Percentiles rank a stretch among this genome's conserved stretches.
Conservation (phyloP, 306 rosid species). For the Quercus dentata region DNA sequence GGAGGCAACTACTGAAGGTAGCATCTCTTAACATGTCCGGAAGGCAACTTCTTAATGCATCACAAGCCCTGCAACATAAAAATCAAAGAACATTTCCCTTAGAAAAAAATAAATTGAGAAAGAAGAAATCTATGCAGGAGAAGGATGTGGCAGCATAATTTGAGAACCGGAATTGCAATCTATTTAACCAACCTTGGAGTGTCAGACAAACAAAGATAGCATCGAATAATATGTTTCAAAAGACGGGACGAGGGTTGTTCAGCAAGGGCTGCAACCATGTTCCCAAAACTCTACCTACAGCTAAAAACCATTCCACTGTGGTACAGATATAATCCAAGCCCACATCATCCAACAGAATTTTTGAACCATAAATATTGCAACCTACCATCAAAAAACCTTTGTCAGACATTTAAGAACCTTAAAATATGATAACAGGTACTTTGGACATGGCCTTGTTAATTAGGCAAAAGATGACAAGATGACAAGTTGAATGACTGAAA, state of each 20-base stretch:
- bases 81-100: not conserved
- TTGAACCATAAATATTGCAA: slow-evolving; percentile 72
- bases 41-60: slow-evolving; percentile 66
- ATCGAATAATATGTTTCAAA: slow-evolving; percentile 57
- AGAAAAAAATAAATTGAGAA: slow-evolving; percentile 7
- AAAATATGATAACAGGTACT: slow-evolving; percentile 1
- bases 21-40: slow-evolving; percentile 62
- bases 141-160: not conserved
- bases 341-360: slow-evolving; percentile 67
- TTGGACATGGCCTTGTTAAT: not conserved
- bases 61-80: slow-evolving; percentile 51
- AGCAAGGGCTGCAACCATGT: slow-evolving; percentile 53
- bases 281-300: slow-evolving; percentile 60
- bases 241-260: slow-evolving; percentile 67
- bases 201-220: slow-evolving; percentile 68
- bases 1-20: slow-evolving; percentile 55
- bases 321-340: slow-evolving; percentile 76
- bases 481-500: not conserved
- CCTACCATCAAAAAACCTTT: slow-evolving; percentile 37
- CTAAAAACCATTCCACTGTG: slow-evolving; percentile 58
- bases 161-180: slow-evolving; percentile 3
- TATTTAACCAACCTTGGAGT: slow-evolving; percentile 48
- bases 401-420: slow-evolving; percentile 28
- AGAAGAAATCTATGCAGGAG: not conserved
- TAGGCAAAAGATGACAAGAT: not conserved